A percentile compares a stretch with the other conserved stretches of the same genome.
These are phyloP conservation scores for Colletotrichum australisinense DNA, from an alignment of 2,329 filamentous ascomycete species.

Conservation along the genomic window DNA sequence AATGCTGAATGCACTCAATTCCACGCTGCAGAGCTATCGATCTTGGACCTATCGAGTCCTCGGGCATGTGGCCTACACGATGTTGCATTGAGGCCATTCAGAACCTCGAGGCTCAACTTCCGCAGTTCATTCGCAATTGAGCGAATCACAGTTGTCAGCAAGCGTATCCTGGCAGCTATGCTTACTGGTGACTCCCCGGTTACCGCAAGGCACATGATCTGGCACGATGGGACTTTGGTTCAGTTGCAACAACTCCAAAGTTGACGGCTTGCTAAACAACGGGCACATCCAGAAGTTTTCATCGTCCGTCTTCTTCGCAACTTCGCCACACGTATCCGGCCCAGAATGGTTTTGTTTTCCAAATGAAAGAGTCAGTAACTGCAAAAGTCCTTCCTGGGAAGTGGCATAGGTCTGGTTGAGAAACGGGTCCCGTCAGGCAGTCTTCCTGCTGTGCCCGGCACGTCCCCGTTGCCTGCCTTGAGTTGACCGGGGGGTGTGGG, in stretches of 20 bases:
- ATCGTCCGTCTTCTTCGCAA: background rate
- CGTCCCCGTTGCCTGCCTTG: slow-evolving; percentile 23
- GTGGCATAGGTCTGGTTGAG: background rate
- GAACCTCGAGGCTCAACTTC: background rate
- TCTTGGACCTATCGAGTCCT: background rate
- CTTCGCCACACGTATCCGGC: background rate
- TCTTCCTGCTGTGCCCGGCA: slow-evolving; percentile 4
- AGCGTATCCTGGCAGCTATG: slow-evolving; percentile 13
- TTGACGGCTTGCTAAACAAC: background rate
- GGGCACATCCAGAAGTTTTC: background rate
- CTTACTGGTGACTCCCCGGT: slow-evolving; percentile 6
- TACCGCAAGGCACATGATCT: slow-evolving; percentile 26
- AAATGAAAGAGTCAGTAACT: slow-evolving; percentile 8
- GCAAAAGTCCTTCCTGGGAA: slow-evolving; percentile 28
- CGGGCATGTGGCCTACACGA: background rate
- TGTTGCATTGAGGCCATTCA: slow-evolving; percentile 20
- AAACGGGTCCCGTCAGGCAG: slow-evolving; percentile 26
- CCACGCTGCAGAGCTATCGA: background rate
- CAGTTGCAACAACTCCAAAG: slow-evolving; percentile 1
- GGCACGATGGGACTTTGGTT: slow-evolving; percentile 35
- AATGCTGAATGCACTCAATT: background rate
- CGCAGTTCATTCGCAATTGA: background rate
- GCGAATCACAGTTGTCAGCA: slow-evolving; percentile 2
- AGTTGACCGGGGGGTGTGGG: slow-evolving; percentile 14
- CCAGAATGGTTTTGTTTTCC: slow-evolving; percentile 1